A percentile compares a stretch with the other conserved stretches of the same genome.
phyloP scores from a whole-genome alignment of 2,329 filamentous ascomycete species.

The Cercospora canescens region DNA sequence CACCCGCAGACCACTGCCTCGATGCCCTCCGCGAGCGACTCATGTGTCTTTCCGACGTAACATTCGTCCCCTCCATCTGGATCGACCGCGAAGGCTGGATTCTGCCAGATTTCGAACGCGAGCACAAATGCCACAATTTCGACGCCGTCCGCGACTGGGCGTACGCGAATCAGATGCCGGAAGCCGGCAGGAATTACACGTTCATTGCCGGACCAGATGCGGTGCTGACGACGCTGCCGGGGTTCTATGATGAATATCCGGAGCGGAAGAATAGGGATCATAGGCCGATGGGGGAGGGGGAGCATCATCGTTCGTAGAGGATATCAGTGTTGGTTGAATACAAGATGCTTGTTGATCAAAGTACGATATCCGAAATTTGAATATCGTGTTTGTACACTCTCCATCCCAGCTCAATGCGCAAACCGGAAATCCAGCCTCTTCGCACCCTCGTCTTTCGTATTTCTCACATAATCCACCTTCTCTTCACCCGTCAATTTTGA shows the following conservation, averaged over 20 bases:
- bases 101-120: constrained; percentile 3
- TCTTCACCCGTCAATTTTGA: constrained; percentile 40
- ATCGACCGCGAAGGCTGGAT: neutral
- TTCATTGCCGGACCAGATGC: neutral
- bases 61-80: constrained; percentile 3
- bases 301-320: neutral
- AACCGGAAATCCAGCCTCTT: constrained; percentile 39
- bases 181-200: neutral
- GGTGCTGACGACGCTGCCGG: neutral
- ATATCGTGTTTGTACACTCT: neutral
- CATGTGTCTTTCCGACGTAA: neutral
- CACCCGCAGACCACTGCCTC: constrained; percentile 1
- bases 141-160: neutral
- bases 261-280: neutral
- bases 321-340: too few relatives aligned
- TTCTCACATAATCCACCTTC: constrained; percentile 36
- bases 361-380: neutral
- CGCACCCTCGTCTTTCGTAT: constrained; percentile 39
- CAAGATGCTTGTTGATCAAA: too few relatives aligned
- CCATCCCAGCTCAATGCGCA: constrained; percentile 29
- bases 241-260: neutral
- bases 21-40: constrained; percentile 6
- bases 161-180: neutral
- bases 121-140: constrained; percentile 9
- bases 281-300: neutral